A percentile compares a stretch with the other conserved stretches of the same genome.
phyloP scores from a whole-genome alignment of 192 early-diverging fungal species.

The Paraglomus occultum region DNA sequence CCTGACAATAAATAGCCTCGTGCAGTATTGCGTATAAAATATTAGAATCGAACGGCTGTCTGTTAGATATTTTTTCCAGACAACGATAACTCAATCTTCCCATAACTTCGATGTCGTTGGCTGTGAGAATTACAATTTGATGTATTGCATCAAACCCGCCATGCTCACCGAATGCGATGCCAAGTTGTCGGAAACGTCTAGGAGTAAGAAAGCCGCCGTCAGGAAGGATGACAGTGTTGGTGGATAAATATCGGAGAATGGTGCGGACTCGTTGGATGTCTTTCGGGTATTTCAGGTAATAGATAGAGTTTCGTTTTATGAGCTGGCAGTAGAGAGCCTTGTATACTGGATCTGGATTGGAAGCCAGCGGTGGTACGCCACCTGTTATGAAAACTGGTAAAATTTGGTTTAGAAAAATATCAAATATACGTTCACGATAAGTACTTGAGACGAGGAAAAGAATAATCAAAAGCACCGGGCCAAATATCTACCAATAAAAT shows the following conservation, averaged over 20 bases:
- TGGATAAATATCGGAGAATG: conserved; percentile 55
- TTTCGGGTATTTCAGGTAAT: conserved; percentile 61
- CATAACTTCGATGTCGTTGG: conserved; percentile 42
- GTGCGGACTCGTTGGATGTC: conserved; percentile 59
- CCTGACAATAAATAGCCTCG: conserved; percentile 66
- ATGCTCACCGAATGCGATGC: conserved; percentile 57
- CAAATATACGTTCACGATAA: too few species aligned
- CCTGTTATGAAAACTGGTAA: too few species aligned
- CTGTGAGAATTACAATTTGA: conserved; percentile 38
- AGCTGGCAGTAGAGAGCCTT: conserved; percentile 48
- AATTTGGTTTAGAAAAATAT: too few species aligned
- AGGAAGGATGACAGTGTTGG: conserved; percentile 47
- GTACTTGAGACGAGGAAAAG: too few species aligned
- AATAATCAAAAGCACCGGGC: too few species aligned
- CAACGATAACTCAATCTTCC: conserved; percentile 43
- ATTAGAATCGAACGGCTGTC: conserved; percentile 59
- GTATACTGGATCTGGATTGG: conserved; percentile 39
- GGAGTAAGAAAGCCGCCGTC: conserved; percentile 61
- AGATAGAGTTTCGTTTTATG: conserved; percentile 57
- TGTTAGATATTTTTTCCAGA: too few species aligned
- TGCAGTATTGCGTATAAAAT: conserved; percentile 66
- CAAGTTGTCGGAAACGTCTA: conserved; percentile 67
- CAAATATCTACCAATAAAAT: too few species aligned
- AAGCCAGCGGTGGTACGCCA: too few species aligned
- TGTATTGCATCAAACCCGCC: conserved; percentile 64